These are phyloP conservation scores for Nitzschia palea DNA, from an alignment of 108 stramenopile genomes.

Conservation along the genomic window DNA sequence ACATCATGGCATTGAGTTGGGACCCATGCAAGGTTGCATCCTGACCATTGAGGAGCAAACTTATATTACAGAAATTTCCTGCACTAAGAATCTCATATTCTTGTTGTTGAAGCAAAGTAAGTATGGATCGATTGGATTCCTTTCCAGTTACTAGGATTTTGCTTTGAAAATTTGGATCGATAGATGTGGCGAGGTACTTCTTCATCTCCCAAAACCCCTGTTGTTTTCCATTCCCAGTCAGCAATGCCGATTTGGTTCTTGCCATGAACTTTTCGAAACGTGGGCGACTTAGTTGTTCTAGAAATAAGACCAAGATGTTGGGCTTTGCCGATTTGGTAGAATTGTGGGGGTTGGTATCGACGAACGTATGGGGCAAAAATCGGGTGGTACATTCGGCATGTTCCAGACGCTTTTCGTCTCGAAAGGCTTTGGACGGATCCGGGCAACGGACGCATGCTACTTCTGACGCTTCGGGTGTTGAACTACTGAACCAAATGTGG, in stretches of 20 bases:
- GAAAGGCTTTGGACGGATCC: not conserved
- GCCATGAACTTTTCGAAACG: not conserved
- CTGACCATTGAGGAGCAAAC: not conserved
- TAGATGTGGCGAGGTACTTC: not conserved
- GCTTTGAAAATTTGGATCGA: not conserved
- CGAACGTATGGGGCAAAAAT: too few relatives aligned
- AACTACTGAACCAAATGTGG: not conserved
- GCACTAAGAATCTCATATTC: not conserved
- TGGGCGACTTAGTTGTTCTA: not conserved
- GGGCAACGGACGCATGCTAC: not conserved
- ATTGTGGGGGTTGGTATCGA: too few relatives aligned
- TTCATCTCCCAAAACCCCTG: not conserved
- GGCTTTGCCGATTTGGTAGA: not conserved
- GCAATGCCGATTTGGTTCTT: not conserved
- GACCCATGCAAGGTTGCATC: not conserved
- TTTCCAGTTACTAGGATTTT: not conserved
- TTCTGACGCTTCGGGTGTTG: constrained; percentile 1
- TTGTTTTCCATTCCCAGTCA: too few relatives aligned
- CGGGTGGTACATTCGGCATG: not conserved
- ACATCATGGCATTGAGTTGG: constrained; percentile 1
- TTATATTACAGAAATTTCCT: not conserved
- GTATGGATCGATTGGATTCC: not conserved
- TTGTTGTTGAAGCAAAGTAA: not conserved
- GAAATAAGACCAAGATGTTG: not conserved
- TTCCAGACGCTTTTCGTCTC: not conserved